Conservation (phyloP, 495 filamentous ascomycete genomes). For the Mytilinidion resinicola region DNA sequence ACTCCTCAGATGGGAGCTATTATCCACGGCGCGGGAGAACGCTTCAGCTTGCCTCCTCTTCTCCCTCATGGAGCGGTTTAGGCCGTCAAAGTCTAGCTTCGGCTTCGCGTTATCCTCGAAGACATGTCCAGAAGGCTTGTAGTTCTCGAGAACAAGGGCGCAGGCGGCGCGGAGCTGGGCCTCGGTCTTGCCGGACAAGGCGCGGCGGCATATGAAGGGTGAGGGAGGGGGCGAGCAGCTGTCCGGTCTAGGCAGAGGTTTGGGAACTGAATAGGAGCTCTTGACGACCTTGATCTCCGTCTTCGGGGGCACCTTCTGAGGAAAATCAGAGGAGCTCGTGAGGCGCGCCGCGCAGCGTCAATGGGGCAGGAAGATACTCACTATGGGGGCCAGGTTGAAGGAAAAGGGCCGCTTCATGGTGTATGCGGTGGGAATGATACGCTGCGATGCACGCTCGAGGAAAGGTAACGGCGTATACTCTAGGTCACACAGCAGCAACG, state of each 20-base stretch:
- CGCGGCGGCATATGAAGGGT: slow-evolving; percentile 33
- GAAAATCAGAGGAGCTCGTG: slow-evolving; percentile 10
- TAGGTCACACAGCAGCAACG: not conserved
- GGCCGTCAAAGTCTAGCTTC: slow-evolving; percentile 24
- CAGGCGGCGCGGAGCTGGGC: slow-evolving; percentile 34
- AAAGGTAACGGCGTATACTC: not conserved
- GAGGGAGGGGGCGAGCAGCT: slow-evolving; percentile 26
- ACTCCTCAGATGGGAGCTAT: no score
- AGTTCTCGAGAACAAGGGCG: slow-evolving; percentile 33
- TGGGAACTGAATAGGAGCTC: slow-evolving; percentile 9
- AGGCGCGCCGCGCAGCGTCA: not conserved
- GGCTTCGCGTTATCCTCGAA: slow-evolving; percentile 26
- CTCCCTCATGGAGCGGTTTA: slow-evolving; percentile 10
- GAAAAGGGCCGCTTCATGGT: slow-evolving; percentile 34
- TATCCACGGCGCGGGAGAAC: not conserved
- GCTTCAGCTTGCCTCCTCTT: slow-evolving; percentile 1
- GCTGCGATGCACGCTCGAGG: not conserved
- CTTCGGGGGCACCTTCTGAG: slow-evolving; percentile 27
- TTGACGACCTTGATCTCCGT: slow-evolving; percentile 10
- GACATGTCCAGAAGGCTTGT: slow-evolving; percentile 33
- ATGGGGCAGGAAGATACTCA: slow-evolving; percentile 2
- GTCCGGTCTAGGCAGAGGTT: slow-evolving; percentile 7
- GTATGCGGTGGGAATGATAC: slow-evolving; percentile 2
- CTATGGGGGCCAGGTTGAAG: slow-evolving; percentile 29
- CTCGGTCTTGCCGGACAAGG: slow-evolving; percentile 29